Evolutionary conservation across 129 eudicot genomes (phyloP).

Genomic region (Gnaphalium uliginosum): DNA sequence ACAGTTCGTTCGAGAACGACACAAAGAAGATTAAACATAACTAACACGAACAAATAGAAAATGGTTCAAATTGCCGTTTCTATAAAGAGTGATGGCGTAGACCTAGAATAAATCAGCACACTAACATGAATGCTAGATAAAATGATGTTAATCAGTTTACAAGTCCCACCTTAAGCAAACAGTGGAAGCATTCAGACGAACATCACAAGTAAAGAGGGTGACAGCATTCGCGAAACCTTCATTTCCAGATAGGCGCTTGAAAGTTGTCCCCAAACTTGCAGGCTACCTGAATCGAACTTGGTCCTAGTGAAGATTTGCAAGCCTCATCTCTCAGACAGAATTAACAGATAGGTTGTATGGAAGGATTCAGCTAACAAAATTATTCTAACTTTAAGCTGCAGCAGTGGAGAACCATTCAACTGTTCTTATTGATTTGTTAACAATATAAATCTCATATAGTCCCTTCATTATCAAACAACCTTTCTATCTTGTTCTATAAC

Average conservation of each 20-base stretch:
- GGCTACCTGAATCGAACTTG: neutral
- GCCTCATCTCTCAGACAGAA: no score
- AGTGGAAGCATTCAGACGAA: no score
- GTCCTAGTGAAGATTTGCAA: no score
- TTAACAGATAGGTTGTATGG: neutral
- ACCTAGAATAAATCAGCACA: neutral
- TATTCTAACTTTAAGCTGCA: neutral
- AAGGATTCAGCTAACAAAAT: neutral
- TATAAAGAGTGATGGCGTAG: neutral
- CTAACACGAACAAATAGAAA: neutral
- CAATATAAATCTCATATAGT: conserved; percentile 17
- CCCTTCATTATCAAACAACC: conserved; percentile 2
- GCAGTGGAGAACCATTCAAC: neutral
- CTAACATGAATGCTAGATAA: no score
- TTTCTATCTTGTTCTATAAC: conserved; percentile 36
- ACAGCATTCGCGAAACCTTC: neutral
- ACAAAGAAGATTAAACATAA: neutral
- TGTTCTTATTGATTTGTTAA: conserved; percentile 21
- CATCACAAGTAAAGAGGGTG: no score
- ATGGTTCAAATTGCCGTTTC: neutral
- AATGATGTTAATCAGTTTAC: no score
- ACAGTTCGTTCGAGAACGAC: neutral
- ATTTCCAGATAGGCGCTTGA: neutral
- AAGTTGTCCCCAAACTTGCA: neutral
- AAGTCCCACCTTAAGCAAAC: no score